These are phyloP conservation scores for Heracleum sosnowskyi DNA, from an alignment of 129 eudicot species.

Conservation along the genomic window DNA sequence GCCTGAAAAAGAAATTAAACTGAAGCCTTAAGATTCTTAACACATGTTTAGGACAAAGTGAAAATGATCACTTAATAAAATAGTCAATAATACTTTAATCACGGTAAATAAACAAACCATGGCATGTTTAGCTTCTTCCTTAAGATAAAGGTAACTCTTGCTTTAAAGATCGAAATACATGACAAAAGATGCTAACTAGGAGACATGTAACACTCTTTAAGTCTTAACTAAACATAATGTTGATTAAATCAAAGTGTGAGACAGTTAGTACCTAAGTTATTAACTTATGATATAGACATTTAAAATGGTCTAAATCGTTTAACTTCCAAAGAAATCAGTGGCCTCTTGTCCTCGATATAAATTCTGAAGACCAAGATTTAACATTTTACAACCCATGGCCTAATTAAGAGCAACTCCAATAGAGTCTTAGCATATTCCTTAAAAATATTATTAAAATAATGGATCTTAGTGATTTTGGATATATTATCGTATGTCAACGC, in stretches of 20 bases:
- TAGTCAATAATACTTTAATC: neutral
- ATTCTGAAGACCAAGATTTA: neutral
- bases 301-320: neutral
- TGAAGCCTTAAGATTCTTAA: neutral
- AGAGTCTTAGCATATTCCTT: no score
- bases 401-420: no score
- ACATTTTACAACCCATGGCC: neutral
- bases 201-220: neutral
- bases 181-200: neutral
- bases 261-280: neutral
- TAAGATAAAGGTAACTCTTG: neutral
- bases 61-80: neutral
- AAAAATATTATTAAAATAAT: no score
- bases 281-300: neutral
- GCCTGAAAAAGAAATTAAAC: neutral
- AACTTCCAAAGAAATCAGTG: neutral
- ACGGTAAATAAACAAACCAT: neutral
- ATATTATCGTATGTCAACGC: no score
- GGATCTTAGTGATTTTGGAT: no score
- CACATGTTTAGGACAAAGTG: neutral
- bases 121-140: neutral
- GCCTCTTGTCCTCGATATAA: neutral
- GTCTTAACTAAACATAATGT: neutral
- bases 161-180: neutral
- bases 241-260: neutral